Conservation (phyloP, 2,329 filamentous ascomycete species). For the Chlorencoelia australis region DNA sequence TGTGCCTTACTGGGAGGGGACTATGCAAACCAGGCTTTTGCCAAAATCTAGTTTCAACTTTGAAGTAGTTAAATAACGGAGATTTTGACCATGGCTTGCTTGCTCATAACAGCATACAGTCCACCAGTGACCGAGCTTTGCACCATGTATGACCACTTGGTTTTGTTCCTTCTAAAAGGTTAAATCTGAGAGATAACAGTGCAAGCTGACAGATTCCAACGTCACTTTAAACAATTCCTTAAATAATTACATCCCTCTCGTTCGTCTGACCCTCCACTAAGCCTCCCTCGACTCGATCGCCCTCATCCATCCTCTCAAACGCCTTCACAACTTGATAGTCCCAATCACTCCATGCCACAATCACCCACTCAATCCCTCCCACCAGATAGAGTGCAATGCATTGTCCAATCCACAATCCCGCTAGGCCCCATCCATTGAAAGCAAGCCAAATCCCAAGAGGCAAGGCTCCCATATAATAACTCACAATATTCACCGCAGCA, state of each 20-base stretch:
- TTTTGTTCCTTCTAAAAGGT: no score
- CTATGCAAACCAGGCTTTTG: no score
- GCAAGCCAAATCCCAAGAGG: conserved; percentile 77
- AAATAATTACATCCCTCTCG: conserved; percentile 5
- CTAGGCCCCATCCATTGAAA: conserved; percentile 75
- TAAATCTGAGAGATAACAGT: no score
- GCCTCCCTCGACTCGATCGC: conserved; percentile 15
- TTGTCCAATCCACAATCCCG: conserved; percentile 74
- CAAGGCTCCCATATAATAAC: conserved; percentile 74
- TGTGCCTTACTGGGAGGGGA: no score
- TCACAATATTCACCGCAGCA: conserved; percentile 69
- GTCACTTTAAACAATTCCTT: no score
- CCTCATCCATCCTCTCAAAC: conserved; percentile 57
- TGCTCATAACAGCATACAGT: no score
- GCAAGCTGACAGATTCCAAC: no score
- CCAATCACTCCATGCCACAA: conserved; percentile 73
- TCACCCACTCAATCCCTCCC: conserved; percentile 66
- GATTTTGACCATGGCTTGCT: no score
- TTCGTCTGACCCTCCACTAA: conserved; percentile 4
- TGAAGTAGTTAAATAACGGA: no score
- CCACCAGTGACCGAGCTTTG: no score
- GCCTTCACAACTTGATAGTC: conserved; percentile 61
- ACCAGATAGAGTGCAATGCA: conserved; percentile 75
- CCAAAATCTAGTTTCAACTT: no score
- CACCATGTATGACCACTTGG: no score